A percentile compares a stretch with the other conserved stretches of the same genome.
phyloP scores from a whole-genome alignment of 768 basidiomycete genomes.

The Polyporus arcularius region DNA sequence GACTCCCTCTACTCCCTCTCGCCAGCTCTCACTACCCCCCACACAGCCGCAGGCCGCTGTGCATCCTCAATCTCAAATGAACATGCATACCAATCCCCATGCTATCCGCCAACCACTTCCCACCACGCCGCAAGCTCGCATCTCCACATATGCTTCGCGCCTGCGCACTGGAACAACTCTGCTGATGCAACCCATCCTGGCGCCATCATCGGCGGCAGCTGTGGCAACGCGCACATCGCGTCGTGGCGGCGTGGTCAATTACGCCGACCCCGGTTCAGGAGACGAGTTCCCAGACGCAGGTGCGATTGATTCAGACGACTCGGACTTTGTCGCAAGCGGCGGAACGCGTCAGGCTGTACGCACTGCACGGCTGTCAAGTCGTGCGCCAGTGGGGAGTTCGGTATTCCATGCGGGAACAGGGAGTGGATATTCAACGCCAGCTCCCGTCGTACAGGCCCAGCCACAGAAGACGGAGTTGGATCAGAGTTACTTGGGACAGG shows the following conservation, averaged over 20 bases:
- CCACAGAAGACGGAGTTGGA: slow-evolving; percentile 61
- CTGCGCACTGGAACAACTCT: slow-evolving; percentile 87
- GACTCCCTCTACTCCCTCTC: slow-evolving; percentile 38
- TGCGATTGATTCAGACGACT: slow-evolving; percentile 82
- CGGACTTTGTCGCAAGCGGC: slow-evolving; percentile 72
- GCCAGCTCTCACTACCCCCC: slow-evolving; percentile 34
- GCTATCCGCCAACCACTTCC: slow-evolving; percentile 50
- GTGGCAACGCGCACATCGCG: slow-evolving; percentile 44
- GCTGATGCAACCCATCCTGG: slow-evolving; percentile 84
- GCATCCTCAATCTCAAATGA: slow-evolving; percentile 14
- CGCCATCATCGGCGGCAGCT: slow-evolving; percentile 34
- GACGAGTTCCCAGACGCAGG: slow-evolving; percentile 83
- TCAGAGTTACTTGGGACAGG: slow-evolving; percentile 86
- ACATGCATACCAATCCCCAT: slow-evolving; percentile 37
- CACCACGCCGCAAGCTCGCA: slow-evolving; percentile 65
- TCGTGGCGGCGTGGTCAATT: slow-evolving; percentile 76
- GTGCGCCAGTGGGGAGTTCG: slow-evolving; percentile 39
- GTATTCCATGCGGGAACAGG: slow-evolving; percentile 54
- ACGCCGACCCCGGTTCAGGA: slow-evolving; percentile 82
- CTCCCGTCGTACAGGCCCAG: slow-evolving; percentile 38
- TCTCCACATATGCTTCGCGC: slow-evolving; percentile 87
- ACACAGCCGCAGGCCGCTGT: slow-evolving; percentile 31
- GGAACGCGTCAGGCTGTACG: slow-evolving; percentile 57
- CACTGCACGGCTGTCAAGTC: slow-evolving; percentile 27
- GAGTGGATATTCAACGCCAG: slow-evolving; percentile 24